A percentile compares a stretch with the other conserved stretches of the same genome.
Evolutionary conservation across 345 rosid species (phyloP).

Genomic region (Eucalyptus grandis): DNA sequence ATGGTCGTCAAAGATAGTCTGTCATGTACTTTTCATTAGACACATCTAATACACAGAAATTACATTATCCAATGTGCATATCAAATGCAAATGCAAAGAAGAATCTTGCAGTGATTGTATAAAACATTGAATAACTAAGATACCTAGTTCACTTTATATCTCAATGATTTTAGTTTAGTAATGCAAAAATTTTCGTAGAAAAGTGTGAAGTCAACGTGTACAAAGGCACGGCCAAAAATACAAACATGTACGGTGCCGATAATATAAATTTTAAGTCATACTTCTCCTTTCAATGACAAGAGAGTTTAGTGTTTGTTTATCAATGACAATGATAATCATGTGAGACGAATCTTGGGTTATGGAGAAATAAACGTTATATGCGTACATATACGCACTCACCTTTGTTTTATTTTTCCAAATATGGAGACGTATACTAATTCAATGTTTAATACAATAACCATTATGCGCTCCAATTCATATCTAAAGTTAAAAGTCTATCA

Average conservation of each 20-base stretch:
- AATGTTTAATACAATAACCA: not conserved
- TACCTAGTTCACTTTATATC: not conserved
- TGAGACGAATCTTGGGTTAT: not conserved
- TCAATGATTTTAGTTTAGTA: not conserved
- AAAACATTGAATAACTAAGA: not conserved
- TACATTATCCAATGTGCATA: not conserved
- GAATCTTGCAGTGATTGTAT: not conserved
- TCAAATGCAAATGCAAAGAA: not conserved
- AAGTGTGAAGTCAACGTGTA: not conserved
- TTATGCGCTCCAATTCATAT: not conserved
- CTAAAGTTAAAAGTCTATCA: not conserved
- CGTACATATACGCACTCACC: not conserved
- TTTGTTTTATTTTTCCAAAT: not conserved
- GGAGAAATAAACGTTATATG: not conserved
- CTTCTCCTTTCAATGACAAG: not conserved
- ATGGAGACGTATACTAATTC: not conserved
- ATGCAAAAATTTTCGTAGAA: not conserved
- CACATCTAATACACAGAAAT: not conserved
- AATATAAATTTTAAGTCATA: not conserved
- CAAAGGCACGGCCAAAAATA: not conserved
- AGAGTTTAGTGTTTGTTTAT: not conserved
- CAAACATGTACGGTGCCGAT: not conserved
- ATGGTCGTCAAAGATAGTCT: no score
- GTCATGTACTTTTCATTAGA: not conserved
- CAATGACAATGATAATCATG: not conserved